Evolutionary conservation across 2,329 filamentous ascomycete species (phyloP), one percentile per base, ranked within the genome.

Genomic region (Neospermospora avenae): DNA sequence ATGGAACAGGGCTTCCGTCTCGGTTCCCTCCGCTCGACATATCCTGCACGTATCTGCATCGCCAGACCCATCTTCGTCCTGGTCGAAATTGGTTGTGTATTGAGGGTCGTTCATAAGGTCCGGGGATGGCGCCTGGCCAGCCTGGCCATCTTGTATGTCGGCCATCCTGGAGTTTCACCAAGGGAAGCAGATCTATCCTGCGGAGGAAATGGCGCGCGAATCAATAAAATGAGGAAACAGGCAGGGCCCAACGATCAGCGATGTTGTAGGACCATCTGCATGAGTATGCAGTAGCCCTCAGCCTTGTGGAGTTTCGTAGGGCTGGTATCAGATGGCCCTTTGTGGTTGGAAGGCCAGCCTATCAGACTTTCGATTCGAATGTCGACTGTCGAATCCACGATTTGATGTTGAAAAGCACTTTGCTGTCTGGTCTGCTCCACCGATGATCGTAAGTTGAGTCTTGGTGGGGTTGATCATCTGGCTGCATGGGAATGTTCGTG

Each of bases 1-100:
- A 73, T 96, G 95, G 79, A 96, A 99, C 41, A 99, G 83, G 61
- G 91, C 92, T 72, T 98, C 95, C 3, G 90, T 84, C 3, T 81
- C 75, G 1, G 89, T 90, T 58, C 85, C 91, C 75, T 99, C 96
- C 55, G 91, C 91, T 68, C 96, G 86, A 76, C 95, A 99, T 80
- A 99, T 99, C 63, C 95, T 88, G 79, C 95, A 99, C n/a, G 92
- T 96, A 72, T 96, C 90, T 59, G 82, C 65, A 48, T 74, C 72
- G 20, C 61, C 67, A 18, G 54, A 67, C 18, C 67, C 71, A 63
- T 73, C 71, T 28, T 70, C 70, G 2, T 59, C 67, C n/a, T 60
- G 60, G 6, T 45, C 59, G n/a, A 60, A 67, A 56, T 78, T 78
- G 18, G 74, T 75, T 62, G 75, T 77, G 66, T 78, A 81, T 57